These are phyloP conservation scores for Mycena indigotica DNA, from an alignment of 768 basidiomycete species.

Conservation along the genomic window DNA sequence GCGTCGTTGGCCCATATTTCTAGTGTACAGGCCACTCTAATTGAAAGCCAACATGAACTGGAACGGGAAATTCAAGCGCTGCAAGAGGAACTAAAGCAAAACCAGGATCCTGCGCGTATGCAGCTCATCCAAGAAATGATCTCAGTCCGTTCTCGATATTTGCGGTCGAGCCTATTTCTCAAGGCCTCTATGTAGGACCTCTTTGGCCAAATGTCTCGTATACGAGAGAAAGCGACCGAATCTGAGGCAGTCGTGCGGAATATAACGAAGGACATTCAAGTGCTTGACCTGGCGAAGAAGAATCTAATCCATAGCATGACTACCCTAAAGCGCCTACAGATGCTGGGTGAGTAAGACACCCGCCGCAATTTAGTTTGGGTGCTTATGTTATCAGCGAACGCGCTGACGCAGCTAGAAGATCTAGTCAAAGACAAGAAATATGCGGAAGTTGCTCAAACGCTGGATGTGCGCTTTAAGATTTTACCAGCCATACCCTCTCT, in stretches of 20 bases:
- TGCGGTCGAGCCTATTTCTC: no score
- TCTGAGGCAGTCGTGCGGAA: slow-evolving; percentile 94
- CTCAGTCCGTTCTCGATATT: slow-evolving; percentile 56
- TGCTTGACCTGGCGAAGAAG: slow-evolving; percentile 89
- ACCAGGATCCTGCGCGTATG: slow-evolving; percentile 90
- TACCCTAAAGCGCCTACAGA: slow-evolving; percentile 84
- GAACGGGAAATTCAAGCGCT: slow-evolving; percentile 73
- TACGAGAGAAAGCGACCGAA: slow-evolving; percentile 95
- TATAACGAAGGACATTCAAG: slow-evolving; percentile 96
- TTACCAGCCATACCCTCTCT: no score
- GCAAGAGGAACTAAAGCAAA: slow-evolving; percentile 63
- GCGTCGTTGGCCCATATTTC: slow-evolving; percentile 73
- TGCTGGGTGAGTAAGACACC: slow-evolving; percentile 70
- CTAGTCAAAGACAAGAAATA: slow-evolving; percentile 80
- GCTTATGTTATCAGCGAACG: slow-evolving; percentile 60
- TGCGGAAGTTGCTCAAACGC: slow-evolving; percentile 77
- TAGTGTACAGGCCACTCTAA: slow-evolving; percentile 66
- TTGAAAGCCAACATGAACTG: slow-evolving; percentile 68
- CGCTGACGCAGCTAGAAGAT: slow-evolving; percentile 77
- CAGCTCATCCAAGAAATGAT: slow-evolving; percentile 94
- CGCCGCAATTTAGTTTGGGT: neutral
- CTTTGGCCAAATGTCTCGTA: slow-evolving; percentile 92
- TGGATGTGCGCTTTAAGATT: slow-evolving; percentile 64
- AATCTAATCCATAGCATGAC: slow-evolving; percentile 91
- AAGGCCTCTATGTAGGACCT: slow-evolving; percentile 63